Evolutionary conservation across 1,139 yeast genomes (phyloP), one percentile per base, ranked within the genome.

Genomic region (Lodderomyces jiufengensis): DNA sequence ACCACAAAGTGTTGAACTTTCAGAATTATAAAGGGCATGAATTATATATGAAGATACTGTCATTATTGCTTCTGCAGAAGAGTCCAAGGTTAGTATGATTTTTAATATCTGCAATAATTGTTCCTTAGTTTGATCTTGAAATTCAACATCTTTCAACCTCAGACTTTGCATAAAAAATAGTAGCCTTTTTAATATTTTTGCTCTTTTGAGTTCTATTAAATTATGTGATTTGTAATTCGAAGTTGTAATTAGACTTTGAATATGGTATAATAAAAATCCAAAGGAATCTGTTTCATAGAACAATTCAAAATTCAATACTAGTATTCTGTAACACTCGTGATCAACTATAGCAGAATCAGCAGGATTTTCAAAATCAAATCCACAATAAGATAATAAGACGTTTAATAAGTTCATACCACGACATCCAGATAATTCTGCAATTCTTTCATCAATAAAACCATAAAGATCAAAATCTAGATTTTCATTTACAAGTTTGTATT

Each of bases 131-230:
- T 49, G 44, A 2, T 44, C 41, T 5, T 51, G 29, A 9, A 53
- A 28, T 2, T 33, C 29, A 9, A 36, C n/a, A 21, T 44, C 41
- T 2, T 39, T 33, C 54, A 43, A 3, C 39, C 25, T 4, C 26
- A 62, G 57, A 4, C 49, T 62, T 46, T 72, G 75, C 43, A 76
- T 49, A 12, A 74, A 77, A 37, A 76, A 78, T 2, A 81, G 48
- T 11, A 84, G 50, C 37, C 74, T 67, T 39, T 71, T 73, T 22
- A 80, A 57, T 1, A 79, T 54, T 42, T 74, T 73, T 73, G 81
- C 63, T 36, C 70, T 73, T 20, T 62, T 62, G 20, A 84, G 52
- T 40, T 78, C 77, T 29, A 59, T 49, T 2, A 63, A 50, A 48
- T 84, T 85, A 51, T 67, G 73, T 1, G 61, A 51, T 14, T 58